A percentile compares a stretch with the other conserved stretches of the same genome.
Conservation (phyloP, 2,329 filamentous ascomycete species). For the Fusarium keratoplasticum region DNA sequence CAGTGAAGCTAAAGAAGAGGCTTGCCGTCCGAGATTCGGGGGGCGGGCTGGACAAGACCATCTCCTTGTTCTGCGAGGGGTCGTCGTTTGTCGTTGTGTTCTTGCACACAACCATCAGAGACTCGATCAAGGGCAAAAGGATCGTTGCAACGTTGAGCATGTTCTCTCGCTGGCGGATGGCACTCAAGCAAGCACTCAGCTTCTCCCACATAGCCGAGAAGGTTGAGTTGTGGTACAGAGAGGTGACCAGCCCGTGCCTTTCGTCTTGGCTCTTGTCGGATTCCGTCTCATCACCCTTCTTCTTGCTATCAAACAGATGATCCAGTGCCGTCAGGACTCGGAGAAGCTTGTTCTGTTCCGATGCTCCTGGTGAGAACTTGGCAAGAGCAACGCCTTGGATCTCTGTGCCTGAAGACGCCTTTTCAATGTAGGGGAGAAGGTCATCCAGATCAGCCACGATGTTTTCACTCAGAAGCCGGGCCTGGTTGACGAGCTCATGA, state of each 20-base stretch:
- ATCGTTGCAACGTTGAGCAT: slow-evolving; percentile 99
- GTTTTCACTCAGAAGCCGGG: slow-evolving; percentile 83
- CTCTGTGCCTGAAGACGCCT: slow-evolving; percentile 89
- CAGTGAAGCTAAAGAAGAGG: slow-evolving; percentile 96
- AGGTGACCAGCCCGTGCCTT: slow-evolving; percentile 87
- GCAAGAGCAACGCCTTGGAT: slow-evolving; percentile 93
- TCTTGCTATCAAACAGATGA: slow-evolving; percentile 91
- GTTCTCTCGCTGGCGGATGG: slow-evolving; percentile 91
- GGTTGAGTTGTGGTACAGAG: slow-evolving; percentile 89
- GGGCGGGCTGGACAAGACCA: slow-evolving; percentile 77
- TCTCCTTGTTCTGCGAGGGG: slow-evolving; percentile 70
- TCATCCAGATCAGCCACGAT: slow-evolving; percentile 88
- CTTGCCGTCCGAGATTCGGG: slow-evolving; percentile 87
- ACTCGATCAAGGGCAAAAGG: slow-evolving; percentile 91
- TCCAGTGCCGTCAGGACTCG: slow-evolving; percentile 93
- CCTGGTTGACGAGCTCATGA: slow-evolving; percentile 90
- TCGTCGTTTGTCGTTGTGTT: slow-evolving; percentile 87
- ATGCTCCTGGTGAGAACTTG: slow-evolving; percentile 95
- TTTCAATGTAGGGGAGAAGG: slow-evolving; percentile 85
- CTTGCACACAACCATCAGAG: slow-evolving; percentile 99
- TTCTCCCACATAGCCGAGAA: slow-evolving; percentile 94
- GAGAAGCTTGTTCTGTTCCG: slow-evolving; percentile 95
- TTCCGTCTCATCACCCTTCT: slow-evolving; percentile 62
- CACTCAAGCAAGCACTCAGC: slow-evolving; percentile 86
- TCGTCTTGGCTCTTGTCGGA: slow-evolving; percentile 67